phyloP scores from a whole-genome alignment of 345 rosid genomes.

The Ceriops tagal region DNA sequence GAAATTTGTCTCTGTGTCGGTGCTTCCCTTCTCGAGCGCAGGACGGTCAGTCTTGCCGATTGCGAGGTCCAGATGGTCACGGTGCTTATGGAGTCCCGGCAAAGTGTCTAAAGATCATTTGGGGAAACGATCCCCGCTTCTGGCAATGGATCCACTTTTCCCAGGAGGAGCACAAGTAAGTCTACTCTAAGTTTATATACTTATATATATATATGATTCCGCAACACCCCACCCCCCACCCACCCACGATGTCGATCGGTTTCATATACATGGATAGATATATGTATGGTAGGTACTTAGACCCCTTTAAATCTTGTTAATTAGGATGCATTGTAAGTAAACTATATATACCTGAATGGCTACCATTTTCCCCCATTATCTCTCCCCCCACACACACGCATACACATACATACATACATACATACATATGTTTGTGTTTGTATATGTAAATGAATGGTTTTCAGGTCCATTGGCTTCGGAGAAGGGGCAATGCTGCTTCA shows the following conservation, averaged over 20 bases:
- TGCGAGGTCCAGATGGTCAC: background rate
- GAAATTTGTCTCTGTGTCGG: background rate
- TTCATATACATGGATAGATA: background rate
- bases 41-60: background rate
- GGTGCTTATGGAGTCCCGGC: constrained; percentile 11
- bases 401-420: background rate
- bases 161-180: constrained; percentile 7
- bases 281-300: background rate
- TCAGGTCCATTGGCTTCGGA: constrained; percentile 21
- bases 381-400: background rate
- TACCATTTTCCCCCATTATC: too few species aligned
- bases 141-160: constrained; percentile 20
- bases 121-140: constrained; percentile 28
- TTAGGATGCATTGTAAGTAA: background rate
- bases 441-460: background rate
- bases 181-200: too few species aligned
- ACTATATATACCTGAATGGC: too few species aligned
- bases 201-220: too few species aligned
- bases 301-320: background rate
- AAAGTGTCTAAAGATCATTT: constrained; percentile 22
- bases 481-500: constrained; percentile 23
- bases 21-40: background rate
- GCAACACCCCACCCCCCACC: too few species aligned
- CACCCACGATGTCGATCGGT: background rate
- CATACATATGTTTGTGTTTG: background rate